Base-by-base conservation (phyloP, 2,329 filamentous ascomycete species). In the Magnaporthales sp. region DNA sequence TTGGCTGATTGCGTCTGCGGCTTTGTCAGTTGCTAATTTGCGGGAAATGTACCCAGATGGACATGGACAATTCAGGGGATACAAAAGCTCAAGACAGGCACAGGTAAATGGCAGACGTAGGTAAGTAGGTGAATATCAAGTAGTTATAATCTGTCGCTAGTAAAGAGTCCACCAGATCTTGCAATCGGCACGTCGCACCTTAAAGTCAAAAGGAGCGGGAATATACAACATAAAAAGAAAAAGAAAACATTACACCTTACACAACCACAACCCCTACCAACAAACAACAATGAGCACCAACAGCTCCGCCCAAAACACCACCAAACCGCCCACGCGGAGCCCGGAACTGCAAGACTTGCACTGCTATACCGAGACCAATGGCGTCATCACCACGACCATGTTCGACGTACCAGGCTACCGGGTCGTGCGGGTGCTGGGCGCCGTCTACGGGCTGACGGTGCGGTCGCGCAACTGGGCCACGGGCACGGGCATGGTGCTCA, bases 381-480 rank as follows among this genome's bases (percentile, higher is more conserved):
- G 86, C 51, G 80, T 88, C 66, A 83, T 88, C 69, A 87, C 84
- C 0, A 83, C 84, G 0, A 88, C 86, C 66, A 88, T 87, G 85
- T 86, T 84, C 75, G 85, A 88, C 71, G 76, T 89, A 26, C 86
- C 86, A 0, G 85, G 85, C 8, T 88, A 88, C 75, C 83, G 81
- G 69, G 78, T 88, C 63, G 80, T 83, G 51, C 79, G 79, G 66
- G 82, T 87, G 1, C 80, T 89, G 6, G 86, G 86, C 66, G 81
- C 84, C 8, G 82, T 83, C 74, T 72, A 77, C 72, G 70, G 80
- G 74, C 68, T 81, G 58, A 75, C 74, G 70, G 69, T 77, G 69
- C 65, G 77, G 64, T 83, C 82, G 19, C 83, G 86, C 63, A 88
- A 88, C 76, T 82, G 83, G 74, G 85, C 81, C 5, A 84, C 85